Evolutionary conservation across 306 rosid genomes (phyloP).

Genomic region (Coriaria nepalensis): DNA sequence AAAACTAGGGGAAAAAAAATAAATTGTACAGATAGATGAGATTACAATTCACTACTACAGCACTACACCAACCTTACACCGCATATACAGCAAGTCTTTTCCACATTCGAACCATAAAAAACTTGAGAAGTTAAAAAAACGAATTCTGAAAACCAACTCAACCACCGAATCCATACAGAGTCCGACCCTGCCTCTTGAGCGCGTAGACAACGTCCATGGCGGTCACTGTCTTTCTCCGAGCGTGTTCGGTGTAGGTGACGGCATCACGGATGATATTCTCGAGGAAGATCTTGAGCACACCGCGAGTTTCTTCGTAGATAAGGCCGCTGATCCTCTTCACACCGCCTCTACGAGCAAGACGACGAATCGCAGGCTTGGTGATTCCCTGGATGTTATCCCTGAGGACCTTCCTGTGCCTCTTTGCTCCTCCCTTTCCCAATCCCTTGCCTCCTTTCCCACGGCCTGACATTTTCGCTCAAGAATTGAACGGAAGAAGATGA

Average conservation of each 20-base stretch:
- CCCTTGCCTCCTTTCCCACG: constrained; percentile 47
- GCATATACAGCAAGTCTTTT: too few species aligned
- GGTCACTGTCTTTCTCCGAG: constrained; percentile 33
- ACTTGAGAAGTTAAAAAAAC: not conserved
- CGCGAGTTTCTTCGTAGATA: constrained; percentile 29
- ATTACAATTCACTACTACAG: too few species aligned
- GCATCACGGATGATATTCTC: too few species aligned
- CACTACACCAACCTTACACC: too few species aligned
- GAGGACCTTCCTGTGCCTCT: constrained; percentile 33
- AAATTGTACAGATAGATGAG: too few species aligned
- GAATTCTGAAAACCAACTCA: constrained; percentile 4
- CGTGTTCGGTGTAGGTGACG: too few species aligned
- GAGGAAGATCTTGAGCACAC: too few species aligned
- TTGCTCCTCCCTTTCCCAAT: constrained; percentile 40
- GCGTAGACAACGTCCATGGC: constrained; percentile 41
- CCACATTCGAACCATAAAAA: too few species aligned
- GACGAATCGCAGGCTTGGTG: constrained; percentile 10
- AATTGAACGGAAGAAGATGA: too few species aligned
- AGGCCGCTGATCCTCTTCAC: constrained; percentile 35
- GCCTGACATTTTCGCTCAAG: constrained; percentile 25
- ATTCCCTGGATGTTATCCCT: not conserved
- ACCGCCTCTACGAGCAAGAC: constrained; percentile 28
- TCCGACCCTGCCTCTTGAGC: constrained; percentile 34
- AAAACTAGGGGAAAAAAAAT: too few species aligned
- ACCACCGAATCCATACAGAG: constrained; percentile 39